Conservation (phyloP, 2,329 filamentous ascomycete species). For the Ceratocystis lukuohia region DNA sequence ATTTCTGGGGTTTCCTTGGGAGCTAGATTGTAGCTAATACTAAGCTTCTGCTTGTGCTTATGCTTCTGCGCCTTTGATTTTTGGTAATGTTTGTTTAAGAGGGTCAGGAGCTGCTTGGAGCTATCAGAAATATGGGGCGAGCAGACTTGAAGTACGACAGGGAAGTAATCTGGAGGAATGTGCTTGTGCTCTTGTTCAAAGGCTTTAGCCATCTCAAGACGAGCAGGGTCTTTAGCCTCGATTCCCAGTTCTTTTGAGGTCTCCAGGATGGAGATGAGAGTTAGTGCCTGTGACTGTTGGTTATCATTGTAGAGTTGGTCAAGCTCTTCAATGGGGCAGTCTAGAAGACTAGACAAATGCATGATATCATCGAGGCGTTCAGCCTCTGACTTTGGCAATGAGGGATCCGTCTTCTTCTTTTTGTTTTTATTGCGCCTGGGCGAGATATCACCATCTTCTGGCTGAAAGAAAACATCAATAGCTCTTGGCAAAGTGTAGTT, state of each 20-base stretch:
- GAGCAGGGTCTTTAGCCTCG: slow-evolving; percentile 25
- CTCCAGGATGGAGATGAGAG: slow-evolving; percentile 33
- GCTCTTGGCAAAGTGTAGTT: slow-evolving; percentile 43
- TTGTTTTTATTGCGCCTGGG: slow-evolving; percentile 28
- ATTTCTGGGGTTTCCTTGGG: slow-evolving; percentile 25
- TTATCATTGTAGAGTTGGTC: slow-evolving; percentile 30
- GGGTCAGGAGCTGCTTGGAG: slow-evolving; percentile 30
- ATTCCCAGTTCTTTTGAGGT: slow-evolving; percentile 31
- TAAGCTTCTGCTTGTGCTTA: slow-evolving; percentile 22
- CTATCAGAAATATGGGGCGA: slow-evolving; percentile 27
- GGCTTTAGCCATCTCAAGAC: slow-evolving; percentile 25
- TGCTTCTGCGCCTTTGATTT: slow-evolving; percentile 28
- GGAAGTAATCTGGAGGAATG: slow-evolving; percentile 33
- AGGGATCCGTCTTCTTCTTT: slow-evolving; percentile 27
- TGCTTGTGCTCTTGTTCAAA: slow-evolving; percentile 30
- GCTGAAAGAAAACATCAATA: slow-evolving; percentile 65
- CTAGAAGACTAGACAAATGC: slow-evolving; percentile 34
- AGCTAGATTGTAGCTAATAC: slow-evolving; percentile 29
- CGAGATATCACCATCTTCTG: slow-evolving; percentile 31
- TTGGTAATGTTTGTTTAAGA: slow-evolving; percentile 32
- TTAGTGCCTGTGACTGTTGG: slow-evolving; percentile 29
- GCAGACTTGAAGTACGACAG: slow-evolving; percentile 30
- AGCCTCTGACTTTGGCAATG: neutral
- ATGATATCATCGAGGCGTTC: slow-evolving; percentile 28
- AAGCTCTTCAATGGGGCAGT: slow-evolving; percentile 31